These are phyloP conservation scores for Macaranga tanarius DNA, from an alignment of 441 rosid species.

Conservation along the genomic window DNA sequence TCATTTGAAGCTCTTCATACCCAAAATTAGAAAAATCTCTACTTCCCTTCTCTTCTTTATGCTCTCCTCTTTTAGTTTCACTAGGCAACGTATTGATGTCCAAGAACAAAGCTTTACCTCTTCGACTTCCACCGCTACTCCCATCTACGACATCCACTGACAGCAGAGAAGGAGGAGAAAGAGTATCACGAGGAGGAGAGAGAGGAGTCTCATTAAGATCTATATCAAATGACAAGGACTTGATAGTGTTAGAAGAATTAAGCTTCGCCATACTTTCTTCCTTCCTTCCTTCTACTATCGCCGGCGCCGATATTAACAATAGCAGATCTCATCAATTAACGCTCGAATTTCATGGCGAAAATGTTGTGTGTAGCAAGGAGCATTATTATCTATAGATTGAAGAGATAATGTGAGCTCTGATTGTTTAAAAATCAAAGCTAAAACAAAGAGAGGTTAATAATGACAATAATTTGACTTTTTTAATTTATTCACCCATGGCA, in stretches of 20 bases:
- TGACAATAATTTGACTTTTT: too few species aligned
- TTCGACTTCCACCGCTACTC: not conserved
- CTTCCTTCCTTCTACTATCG: too few species aligned
- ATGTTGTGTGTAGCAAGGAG: not conserved
- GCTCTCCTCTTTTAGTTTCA: conserved; percentile 20
- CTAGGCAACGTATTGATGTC: conserved; percentile 54
- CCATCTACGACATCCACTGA: not conserved
- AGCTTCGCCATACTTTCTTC: conserved; percentile 17
- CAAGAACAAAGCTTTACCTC: conserved; percentile 29
- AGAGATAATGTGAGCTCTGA: not conserved
- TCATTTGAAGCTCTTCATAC: too few species aligned
- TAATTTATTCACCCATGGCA: too few species aligned
- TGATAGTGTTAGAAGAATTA: not conserved
- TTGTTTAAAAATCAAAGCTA: conserved; percentile 18
- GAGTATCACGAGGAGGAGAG: conserved; percentile 38
- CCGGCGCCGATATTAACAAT: not conserved
- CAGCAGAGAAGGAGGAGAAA: conserved; percentile 25
- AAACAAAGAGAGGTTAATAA: conserved; percentile 13
- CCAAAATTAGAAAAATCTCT: conserved; percentile 27
- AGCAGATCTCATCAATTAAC: too few species aligned
- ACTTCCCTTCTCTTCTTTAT: conserved; percentile 24
- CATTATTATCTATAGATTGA: conserved; percentile 10
- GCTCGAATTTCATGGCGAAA: too few species aligned
- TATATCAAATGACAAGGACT: conserved; percentile 33
- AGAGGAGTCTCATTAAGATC: conserved; percentile 56